Conservation (phyloP, 257 asterid species). For the Petunia secreta region DNA sequence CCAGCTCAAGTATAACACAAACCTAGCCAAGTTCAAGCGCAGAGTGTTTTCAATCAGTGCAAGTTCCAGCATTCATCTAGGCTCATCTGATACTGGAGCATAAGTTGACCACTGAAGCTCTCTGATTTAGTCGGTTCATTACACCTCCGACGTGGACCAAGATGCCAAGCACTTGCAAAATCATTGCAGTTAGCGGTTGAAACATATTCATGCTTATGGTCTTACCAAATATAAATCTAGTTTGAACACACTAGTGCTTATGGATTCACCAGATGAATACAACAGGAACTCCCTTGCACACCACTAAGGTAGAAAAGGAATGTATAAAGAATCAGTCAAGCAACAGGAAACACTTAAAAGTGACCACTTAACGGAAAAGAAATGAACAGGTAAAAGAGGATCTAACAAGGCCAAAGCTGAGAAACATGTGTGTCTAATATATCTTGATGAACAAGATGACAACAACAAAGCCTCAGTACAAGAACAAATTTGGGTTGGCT, state of each 20-base stretch:
- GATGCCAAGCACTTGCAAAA: constrained; percentile 6
- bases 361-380: not conserved
- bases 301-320: not conserved
- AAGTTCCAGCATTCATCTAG: constrained; percentile 1
- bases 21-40: constrained; percentile 13
- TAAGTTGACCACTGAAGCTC: not conserved
- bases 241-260: not conserved
- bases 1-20: not conserved
- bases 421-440: not conserved
- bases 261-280: not conserved
- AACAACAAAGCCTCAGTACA: not conserved
- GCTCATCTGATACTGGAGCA: not conserved
- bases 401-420: constrained; percentile 4
- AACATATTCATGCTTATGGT: not conserved
- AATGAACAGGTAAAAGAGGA: not conserved
- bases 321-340: not conserved
- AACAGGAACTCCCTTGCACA: not conserved
- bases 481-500: no score
- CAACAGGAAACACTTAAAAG: not conserved
- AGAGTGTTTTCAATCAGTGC: not conserved
- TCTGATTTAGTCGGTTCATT: not conserved
- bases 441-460: not conserved
- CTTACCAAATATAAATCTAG: constrained; percentile 8
- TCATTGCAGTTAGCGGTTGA: not conserved
- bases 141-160: constrained; percentile 12